Conservation (phyloP, 1,139 yeast species). For the Geotrichum restrictum region DNA sequence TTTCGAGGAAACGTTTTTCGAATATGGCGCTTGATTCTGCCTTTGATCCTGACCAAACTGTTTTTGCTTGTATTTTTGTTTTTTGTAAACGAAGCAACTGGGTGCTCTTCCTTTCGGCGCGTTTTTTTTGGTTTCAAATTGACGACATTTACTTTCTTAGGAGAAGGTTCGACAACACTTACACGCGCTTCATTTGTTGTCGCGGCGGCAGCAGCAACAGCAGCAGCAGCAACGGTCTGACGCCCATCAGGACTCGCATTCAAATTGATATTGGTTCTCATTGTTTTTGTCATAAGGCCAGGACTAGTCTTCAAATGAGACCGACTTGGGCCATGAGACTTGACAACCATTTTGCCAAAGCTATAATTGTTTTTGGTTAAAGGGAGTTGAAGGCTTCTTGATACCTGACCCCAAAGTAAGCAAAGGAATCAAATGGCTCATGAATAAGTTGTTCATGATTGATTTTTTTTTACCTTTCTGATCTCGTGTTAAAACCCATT, state of each 20-base stretch:
- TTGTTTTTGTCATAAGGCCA: background rate
- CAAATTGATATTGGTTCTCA: background rate
- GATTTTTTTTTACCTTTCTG: background rate
- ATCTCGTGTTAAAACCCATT: too few relatives aligned
- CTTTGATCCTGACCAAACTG: conserved; percentile 10
- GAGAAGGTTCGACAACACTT: conserved; percentile 75
- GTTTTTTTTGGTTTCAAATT: conserved; percentile 97
- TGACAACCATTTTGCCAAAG: background rate
- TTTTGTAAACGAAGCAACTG: background rate
- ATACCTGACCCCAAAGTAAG: too few relatives aligned
- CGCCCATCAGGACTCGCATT: background rate
- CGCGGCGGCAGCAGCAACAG: background rate
- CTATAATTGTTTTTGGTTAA: background rate
- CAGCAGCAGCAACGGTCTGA: too few relatives aligned
- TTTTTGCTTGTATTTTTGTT: conserved; percentile 9
- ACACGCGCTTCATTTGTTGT: background rate
- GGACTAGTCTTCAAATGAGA: background rate
- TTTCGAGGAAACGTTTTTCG: conserved; percentile 25
- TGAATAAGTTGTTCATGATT: too few relatives aligned
- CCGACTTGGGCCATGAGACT: too few relatives aligned
- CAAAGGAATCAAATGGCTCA: too few relatives aligned
- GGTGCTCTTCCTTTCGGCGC: background rate
- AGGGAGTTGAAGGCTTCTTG: too few relatives aligned
- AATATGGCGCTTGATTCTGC: conserved; percentile 11
- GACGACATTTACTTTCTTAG: conserved; percentile 92